Evolutionary conservation across 805 yeast genomes (phyloP).

Genomic region (Teunomyces funiuensis): DNA sequence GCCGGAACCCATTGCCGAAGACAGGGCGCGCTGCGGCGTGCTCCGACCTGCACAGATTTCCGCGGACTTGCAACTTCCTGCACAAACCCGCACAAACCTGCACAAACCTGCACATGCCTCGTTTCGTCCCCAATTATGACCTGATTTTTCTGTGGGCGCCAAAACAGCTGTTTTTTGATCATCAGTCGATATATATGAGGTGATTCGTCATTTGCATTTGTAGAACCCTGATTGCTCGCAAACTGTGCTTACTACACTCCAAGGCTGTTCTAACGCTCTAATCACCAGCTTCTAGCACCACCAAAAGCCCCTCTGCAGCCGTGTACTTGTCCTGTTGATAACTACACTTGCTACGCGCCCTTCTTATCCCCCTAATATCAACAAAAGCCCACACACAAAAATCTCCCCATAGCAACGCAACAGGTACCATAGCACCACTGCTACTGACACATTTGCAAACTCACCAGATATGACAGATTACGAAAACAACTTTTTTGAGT

Average conservation of each 20-base stretch:
- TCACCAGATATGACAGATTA: conserved; percentile 14
- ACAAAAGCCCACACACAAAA: background rate
- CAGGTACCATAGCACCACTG: too few relatives aligned
- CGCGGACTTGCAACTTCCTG: too few relatives aligned
- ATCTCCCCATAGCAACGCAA: conserved; percentile 2
- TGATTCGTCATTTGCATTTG: background rate
- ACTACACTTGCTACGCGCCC: background rate
- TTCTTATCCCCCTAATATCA: background rate
- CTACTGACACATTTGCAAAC: background rate
- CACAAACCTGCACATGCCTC: background rate
- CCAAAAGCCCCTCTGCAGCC: too few relatives aligned
- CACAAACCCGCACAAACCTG: too few relatives aligned
- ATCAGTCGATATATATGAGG: conserved; percentile 5
- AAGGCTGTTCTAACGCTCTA: background rate
- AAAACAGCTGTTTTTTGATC: conserved; percentile 3
- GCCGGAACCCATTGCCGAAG: too few relatives aligned
- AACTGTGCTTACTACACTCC: background rate
- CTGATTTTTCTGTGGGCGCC: conserved; percentile 8
- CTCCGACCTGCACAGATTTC: too few relatives aligned
- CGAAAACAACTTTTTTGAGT: conserved; percentile 16
- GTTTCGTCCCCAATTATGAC: conserved; percentile 6
- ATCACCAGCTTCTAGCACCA: too few relatives aligned
- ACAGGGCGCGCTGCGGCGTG: too few relatives aligned
- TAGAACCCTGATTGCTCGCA: background rate
- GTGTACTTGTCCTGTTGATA: too few relatives aligned